Conservation (phyloP, 805 yeast genomes). For the Maudiozyma saulgeensis region DNA sequence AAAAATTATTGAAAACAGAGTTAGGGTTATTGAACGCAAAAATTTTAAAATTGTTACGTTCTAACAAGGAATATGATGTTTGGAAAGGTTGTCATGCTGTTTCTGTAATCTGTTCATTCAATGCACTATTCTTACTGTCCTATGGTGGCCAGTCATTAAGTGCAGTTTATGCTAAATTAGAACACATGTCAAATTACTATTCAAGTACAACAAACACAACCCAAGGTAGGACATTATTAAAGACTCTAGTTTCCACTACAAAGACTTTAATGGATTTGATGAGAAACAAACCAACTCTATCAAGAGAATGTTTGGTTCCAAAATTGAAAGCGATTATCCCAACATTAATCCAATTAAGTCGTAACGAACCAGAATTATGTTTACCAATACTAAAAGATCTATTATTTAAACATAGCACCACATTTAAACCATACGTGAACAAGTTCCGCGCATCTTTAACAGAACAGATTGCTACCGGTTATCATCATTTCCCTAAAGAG, state of each 20-base stretch:
- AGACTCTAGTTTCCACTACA: constrained; percentile 25
- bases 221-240: constrained; percentile 17
- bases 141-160: constrained; percentile 24
- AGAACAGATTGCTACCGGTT: constrained; percentile 30
- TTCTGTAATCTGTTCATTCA: constrained; percentile 34
- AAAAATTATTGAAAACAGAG: constrained; percentile 26
- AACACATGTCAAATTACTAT: constrained; percentile 19
- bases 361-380: constrained; percentile 31
- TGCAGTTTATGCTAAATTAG: constrained; percentile 21
- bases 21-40: constrained; percentile 27
- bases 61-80: constrained; percentile 36
- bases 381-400: constrained; percentile 36
- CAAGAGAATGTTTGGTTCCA: constrained; percentile 78
- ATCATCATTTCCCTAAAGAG: constrained; percentile 30
- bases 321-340: constrained; percentile 55
- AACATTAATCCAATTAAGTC: constrained; percentile 37
- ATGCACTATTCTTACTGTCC: constrained; percentile 29
- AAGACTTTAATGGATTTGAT: constrained; percentile 33
- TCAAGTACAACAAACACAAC: constrained; percentile 11
- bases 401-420: constrained; percentile 55
- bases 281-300: constrained; percentile 73
- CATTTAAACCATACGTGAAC: constrained; percentile 70
- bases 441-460: constrained; percentile 44
- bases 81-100: constrained; percentile 55
- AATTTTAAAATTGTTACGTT: constrained; percentile 35